These are phyloP conservation scores for Scheffersomyces lignicola DNA, from an alignment of 1,139 yeast species.

Conservation along the genomic window DNA sequence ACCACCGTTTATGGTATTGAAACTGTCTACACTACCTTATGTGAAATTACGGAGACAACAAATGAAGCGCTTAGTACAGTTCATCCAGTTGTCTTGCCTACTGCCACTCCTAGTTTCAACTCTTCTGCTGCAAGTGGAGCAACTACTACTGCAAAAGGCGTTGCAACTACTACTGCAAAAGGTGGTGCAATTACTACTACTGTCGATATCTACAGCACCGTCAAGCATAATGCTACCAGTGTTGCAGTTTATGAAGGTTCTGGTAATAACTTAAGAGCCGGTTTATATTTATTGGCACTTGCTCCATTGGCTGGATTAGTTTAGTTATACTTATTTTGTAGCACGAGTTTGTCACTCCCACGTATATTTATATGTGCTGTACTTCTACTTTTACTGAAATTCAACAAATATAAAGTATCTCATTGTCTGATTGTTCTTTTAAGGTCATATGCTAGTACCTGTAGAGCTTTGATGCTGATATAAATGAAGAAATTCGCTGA, in stretches of 20 bases:
- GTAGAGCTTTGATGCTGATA: no score
- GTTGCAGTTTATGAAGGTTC: constrained; percentile 4
- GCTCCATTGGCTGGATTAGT: constrained; percentile 6
- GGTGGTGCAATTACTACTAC: constrained; percentile 5
- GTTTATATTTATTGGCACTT: constrained; percentile 3
- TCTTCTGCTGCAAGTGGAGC: constrained; percentile 9
- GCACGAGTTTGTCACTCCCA: no score
- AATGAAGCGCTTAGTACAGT: constrained; percentile 4
- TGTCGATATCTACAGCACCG: constrained; percentile 2
- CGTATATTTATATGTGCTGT: no score
- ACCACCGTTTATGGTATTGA: constrained; percentile 20
- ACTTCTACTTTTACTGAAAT: no score
- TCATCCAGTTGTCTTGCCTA: constrained; percentile 8
- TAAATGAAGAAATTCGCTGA: no score
- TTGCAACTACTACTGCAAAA: constrained; percentile 5
- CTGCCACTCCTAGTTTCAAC: constrained; percentile 7
- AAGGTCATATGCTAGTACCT: no score
- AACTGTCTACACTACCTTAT: constrained; percentile 30
- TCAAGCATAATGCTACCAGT: background rate
- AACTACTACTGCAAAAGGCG: constrained; percentile 2
- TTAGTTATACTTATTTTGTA: no score
- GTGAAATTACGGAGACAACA: constrained; percentile 16
- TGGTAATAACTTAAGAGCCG: constrained; percentile 3
- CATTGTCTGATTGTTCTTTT: no score
- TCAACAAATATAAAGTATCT: no score